These are phyloP conservation scores for Parasitella parasitica DNA, from an alignment of 371 early-diverging fungal genomes.

Conservation along the genomic window DNA sequence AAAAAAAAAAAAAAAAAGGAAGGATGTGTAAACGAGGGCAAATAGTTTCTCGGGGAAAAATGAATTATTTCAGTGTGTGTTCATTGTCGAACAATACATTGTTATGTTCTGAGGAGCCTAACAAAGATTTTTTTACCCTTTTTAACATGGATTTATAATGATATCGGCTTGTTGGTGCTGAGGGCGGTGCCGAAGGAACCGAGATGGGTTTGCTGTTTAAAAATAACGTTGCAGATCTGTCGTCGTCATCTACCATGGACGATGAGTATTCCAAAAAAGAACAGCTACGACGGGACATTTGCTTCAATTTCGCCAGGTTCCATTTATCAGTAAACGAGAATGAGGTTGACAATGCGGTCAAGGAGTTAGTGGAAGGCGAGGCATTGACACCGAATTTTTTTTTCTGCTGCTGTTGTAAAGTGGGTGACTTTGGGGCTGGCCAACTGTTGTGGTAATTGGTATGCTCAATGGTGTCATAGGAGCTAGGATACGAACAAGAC, in stretches of 20 bases:
- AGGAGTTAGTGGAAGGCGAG: not conserved
- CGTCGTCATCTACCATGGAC: not conserved
- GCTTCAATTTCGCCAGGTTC: slow-evolving; percentile 17
- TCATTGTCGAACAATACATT: not conserved
- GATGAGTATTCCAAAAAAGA: slow-evolving; percentile 6
- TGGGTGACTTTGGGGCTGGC: not conserved
- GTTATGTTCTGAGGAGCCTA: not conserved
- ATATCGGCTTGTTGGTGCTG: slow-evolving; percentile 5
- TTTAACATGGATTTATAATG: slow-evolving; percentile 20
- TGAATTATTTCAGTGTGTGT: not conserved
- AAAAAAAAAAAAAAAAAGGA: not conserved
- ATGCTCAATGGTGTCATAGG: not conserved
- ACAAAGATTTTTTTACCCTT: slow-evolving; percentile 15
- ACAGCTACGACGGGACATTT: slow-evolving; percentile 19
- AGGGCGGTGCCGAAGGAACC: slow-evolving; percentile 10
- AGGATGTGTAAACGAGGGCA: not conserved
- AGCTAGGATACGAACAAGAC: not conserved
- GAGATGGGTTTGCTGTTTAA: not conserved
- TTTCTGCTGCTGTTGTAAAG: not conserved
- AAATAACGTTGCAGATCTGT: not conserved
- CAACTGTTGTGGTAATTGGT: slow-evolving; percentile 1
- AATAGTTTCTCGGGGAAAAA: not conserved
- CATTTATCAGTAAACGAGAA: slow-evolving; percentile 16
- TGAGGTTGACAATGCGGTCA: not conserved
- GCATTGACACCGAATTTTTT: not conserved